A percentile compares a stretch with the other conserved stretches of the same genome.
Conservation (phyloP, 2,329 filamentous ascomycete species). For the Rosellinia necatrix region DNA sequence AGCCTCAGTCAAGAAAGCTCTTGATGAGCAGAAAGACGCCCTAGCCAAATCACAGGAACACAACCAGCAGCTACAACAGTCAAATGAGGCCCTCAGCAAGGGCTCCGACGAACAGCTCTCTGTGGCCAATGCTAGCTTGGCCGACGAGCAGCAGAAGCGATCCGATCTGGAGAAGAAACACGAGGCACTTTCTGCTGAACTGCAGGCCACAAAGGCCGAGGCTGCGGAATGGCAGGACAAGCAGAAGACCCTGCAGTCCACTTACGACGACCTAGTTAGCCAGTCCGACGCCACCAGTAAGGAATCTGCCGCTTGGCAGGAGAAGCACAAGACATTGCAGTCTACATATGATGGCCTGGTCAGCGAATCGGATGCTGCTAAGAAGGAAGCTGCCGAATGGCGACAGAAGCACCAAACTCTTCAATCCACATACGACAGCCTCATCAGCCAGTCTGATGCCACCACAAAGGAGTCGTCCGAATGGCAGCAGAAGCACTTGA, state of each 20-base stretch:
- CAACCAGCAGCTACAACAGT: slow-evolving; percentile 23
- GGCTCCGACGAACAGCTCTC: slow-evolving; percentile 31
- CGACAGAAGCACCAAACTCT: slow-evolving; percentile 26
- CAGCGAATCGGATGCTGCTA: slow-evolving; percentile 31
- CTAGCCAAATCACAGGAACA: slow-evolving; percentile 30
- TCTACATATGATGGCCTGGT: slow-evolving; percentile 25
- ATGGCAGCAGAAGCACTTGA: slow-evolving; percentile 31
- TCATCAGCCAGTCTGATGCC: slow-evolving; percentile 42
- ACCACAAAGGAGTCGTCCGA: slow-evolving; percentile 35
- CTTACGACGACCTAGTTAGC: slow-evolving; percentile 30
- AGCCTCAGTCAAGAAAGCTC: slow-evolving; percentile 29
- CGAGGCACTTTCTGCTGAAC: slow-evolving; percentile 31
- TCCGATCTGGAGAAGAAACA: slow-evolving; percentile 35
- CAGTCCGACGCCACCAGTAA: slow-evolving; percentile 33
- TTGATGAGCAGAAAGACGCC: slow-evolving; percentile 32
- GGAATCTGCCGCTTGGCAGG: slow-evolving; percentile 34
- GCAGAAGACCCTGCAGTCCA: slow-evolving; percentile 30
- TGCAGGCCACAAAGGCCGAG: slow-evolving; percentile 32
- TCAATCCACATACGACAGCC: slow-evolving; percentile 26
- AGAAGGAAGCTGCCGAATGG: slow-evolving; percentile 29
- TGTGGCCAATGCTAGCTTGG: slow-evolving; percentile 32
- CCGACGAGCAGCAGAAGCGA: slow-evolving; percentile 39
- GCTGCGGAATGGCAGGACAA: slow-evolving; percentile 33
- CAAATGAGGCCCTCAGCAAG: slow-evolving; percentile 20
- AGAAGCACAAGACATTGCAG: slow-evolving; percentile 33